These are phyloP conservation scores for Aspergillus sp. DNA, from an alignment of 2,329 filamentous ascomycete genomes.

Conservation along the genomic window DNA sequence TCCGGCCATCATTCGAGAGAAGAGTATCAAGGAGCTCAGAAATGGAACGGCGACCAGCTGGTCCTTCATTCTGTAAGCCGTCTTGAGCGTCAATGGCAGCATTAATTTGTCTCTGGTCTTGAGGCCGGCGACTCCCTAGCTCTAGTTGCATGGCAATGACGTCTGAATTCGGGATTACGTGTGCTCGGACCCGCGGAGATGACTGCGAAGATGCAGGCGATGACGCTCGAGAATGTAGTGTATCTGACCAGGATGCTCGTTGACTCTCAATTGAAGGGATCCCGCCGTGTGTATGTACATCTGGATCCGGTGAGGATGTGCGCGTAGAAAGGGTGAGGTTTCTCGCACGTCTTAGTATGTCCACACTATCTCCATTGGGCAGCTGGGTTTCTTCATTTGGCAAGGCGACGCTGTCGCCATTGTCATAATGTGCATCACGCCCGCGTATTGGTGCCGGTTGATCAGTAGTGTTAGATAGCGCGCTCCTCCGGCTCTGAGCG, in stretches of 20 bases:
- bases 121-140: constrained; percentile 38
- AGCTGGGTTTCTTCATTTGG: constrained; percentile 42
- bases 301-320: constrained; percentile 19
- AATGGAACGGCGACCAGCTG: constrained; percentile 33
- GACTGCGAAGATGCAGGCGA: constrained; percentile 48
- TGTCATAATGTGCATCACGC: constrained; percentile 25
- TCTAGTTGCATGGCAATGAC: constrained; percentile 52
- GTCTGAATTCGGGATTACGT: constrained; percentile 48
- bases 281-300: constrained; percentile 18
- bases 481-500: constrained; percentile 20
- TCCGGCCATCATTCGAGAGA: constrained; percentile 36
- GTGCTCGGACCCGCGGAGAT: constrained; percentile 48
- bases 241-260: constrained; percentile 44
- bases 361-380: constrained; percentile 44
- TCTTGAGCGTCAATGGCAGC: constrained; percentile 20
- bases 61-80: constrained; percentile 20
- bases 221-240: constrained; percentile 45
- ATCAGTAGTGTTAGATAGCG: constrained; percentile 18
- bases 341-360: constrained; percentile 31
- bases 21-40: constrained; percentile 43
- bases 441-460: constrained; percentile 20
- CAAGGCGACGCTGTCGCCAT: constrained; percentile 28
- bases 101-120: constrained; percentile 25
- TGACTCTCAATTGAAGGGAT: constrained; percentile 21
- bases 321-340: constrained; percentile 21